These are phyloP conservation scores for Syncephalastrum contaminatum DNA, from an alignment of 371 early-diverging fungal species.

Conservation along the genomic window DNA sequence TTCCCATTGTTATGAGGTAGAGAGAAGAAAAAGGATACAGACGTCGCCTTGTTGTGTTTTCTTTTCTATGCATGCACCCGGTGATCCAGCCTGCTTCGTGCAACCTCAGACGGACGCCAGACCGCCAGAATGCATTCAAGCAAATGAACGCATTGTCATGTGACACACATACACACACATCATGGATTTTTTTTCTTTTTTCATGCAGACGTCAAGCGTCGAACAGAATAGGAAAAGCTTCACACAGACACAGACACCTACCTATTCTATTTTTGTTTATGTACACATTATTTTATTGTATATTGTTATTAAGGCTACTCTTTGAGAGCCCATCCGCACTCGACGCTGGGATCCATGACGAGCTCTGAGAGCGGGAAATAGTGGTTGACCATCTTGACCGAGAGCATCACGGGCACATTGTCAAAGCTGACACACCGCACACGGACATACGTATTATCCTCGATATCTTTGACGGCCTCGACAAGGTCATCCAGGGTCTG, in stretches of 20 bases:
- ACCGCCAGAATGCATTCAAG: background rate
- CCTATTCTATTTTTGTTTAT: background rate
- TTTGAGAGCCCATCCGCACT: conserved; percentile 50
- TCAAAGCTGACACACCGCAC: conserved; percentile 83
- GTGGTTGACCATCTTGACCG: conserved; percentile 78
- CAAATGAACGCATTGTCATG: background rate
- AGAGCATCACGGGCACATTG: conserved; percentile 74
- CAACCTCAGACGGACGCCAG: too few species aligned
- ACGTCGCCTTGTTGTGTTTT: background rate
- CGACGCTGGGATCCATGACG: conserved; percentile 51
- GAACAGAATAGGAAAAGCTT: too few species aligned
- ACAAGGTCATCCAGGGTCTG: conserved; percentile 64
- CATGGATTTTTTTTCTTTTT: too few species aligned
- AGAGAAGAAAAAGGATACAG: conserved; percentile 9
- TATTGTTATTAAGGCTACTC: background rate
- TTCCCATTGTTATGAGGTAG: background rate
- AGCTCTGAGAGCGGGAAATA: conserved; percentile 69
- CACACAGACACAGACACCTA: background rate
- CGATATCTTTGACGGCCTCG: conserved; percentile 60
- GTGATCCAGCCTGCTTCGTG: too few species aligned
- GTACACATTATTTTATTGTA: conserved; percentile 2
- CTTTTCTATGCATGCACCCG: background rate
- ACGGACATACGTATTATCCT: conserved; percentile 78
- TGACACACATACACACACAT: too few species aligned
- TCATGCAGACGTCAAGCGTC: too few species aligned